Evolutionary conservation across 2,329 filamentous ascomycete genomes (phyloP), one percentile per base, ranked within the genome.

Genomic region (Chaetomium olivaceum): DNA sequence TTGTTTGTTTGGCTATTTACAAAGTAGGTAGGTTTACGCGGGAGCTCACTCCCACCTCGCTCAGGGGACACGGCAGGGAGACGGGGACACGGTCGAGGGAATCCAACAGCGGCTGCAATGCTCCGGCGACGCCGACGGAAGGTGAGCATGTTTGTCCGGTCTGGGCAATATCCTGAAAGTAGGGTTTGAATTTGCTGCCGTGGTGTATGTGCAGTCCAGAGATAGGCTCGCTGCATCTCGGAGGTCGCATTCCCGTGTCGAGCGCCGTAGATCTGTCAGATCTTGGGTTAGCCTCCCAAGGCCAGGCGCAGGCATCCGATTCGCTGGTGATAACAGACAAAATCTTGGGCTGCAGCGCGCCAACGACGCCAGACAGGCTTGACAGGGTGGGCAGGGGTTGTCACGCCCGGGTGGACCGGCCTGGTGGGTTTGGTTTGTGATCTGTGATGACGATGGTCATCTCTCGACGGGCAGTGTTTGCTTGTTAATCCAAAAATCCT

Each of bases 201-300:
- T 51, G 48, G 21, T 51, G 48, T 50, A 51, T 51, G 48, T 25
- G 29, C 29, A 19, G 25, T 27, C 21, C 23, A 11, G 21, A 58
- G 61, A 50, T 51, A 36, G 36, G 21, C 54, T 43, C 16, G 7
- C 50, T 59, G 61, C 63, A 33, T 31, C 29, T 60, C 56, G 62
- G 55, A 57, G 50, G 50, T 56, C 50, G 39, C 50, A 36, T 27
- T 50, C 58, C 58, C 58, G 63, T 31, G 23, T 55, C n/a, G 31
- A 54, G 23, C 50, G 16, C 29, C 29, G 58, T 52, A 62, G 65
- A 67, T 67, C 66, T 62, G 65, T 48, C 7, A 67, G 65, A 67
- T 67, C 65, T 60, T 27, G 21, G 65, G 65, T 64, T 61, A 58
- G 62, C 59, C 55, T 60, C 59, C 65, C 62, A 65, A 67, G 66